Evolutionary conservation across 202 grass and related monocot species (phyloP), one percentile per base, ranked within the genome.

Genomic region (Cymbopogon flexuosus): DNA sequence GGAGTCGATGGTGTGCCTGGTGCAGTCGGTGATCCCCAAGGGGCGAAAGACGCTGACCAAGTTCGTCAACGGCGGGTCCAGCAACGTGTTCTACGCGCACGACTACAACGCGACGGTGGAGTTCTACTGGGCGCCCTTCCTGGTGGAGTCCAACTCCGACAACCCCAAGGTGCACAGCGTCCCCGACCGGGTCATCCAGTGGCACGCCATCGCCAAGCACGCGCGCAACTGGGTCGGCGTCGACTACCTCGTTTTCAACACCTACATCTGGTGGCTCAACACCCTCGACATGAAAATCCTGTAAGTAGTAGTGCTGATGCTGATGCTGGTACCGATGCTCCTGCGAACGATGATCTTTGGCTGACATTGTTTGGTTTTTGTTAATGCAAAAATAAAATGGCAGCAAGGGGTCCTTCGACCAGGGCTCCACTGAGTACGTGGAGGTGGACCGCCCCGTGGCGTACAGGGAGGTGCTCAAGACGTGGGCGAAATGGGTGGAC

Each of bases 1-100:
- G 92, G 95, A 98, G 73, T 98, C 95, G 10, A 95, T 98, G 95
- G 95, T 99, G 82, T 98, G 95, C 84, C 90, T 98, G 35, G 92
- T 91, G n/a, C 95, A 98, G 81, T 94, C 96, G 31, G 95, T 74
- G 18, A 84, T 89, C 71, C 88, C 90, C 39, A 69, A 45, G 68
- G 95, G 90, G 63, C 71, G 88, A 52, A 98, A 98, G 84, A 92
- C 95, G 0, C 88, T 98, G 15, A 89, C 90, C 35, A 98, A 98
- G 85, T 96, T 88, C 79, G 93, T 92, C 18, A 94, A 95, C 85
- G 85, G 83, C 41, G 95, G 95, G 18, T 85, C 84, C 41, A 89
- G 91, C 84, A 98, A 98, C 79, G 73, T 98, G 56, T 98, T 98
- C 79, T 59, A 69, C 27, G 87, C 93, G 3, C 75, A 98, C 68